phyloP scores from a whole-genome alignment of 1,139 yeast genomes.

The Geotrichum restrictum region DNA sequence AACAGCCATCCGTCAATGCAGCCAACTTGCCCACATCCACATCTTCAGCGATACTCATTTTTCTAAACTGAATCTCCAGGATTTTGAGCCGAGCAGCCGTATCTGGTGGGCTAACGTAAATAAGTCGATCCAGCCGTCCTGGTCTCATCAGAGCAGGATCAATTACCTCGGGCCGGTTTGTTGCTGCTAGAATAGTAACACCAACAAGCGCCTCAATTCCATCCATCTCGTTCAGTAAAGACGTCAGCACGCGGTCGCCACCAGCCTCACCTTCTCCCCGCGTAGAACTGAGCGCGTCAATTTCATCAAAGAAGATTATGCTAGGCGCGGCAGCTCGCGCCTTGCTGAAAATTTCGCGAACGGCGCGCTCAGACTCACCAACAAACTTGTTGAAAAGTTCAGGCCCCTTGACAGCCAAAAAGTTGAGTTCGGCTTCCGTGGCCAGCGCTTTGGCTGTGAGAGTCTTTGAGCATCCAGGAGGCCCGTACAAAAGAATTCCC shows the following conservation, averaged over 20 bases:
- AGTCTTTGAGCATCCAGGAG: slow-evolving; percentile 96
- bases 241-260: slow-evolving; percentile 79
- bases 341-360: slow-evolving; percentile 82
- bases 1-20: slow-evolving; percentile 71
- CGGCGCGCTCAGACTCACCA: slow-evolving; percentile 88
- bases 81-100: slow-evolving; percentile 72
- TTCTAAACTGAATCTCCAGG: slow-evolving; percentile 58
- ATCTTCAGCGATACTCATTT: slow-evolving; percentile 46
- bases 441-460: slow-evolving; percentile 92
- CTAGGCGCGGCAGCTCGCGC: slow-evolving; percentile 94
- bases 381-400: slow-evolving; percentile 91
- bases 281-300: slow-evolving; percentile 82
- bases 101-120: slow-evolving; percentile 91
- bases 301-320: slow-evolving; percentile 89
- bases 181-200: slow-evolving; percentile 90
- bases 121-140: slow-evolving; percentile 87
- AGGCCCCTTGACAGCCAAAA: slow-evolving; percentile 92
- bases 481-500: slow-evolving; percentile 86
- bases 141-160: slow-evolving; percentile 91
- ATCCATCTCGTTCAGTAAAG: slow-evolving; percentile 87
- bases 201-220: slow-evolving; percentile 94
- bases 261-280: slow-evolving; percentile 67
- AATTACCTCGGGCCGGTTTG: slow-evolving; percentile 88
- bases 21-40: slow-evolving; percentile 56
- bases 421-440: slow-evolving; percentile 88